These are phyloP conservation scores for Aspergillus mulundensis DNA, from an alignment of 495 filamentous ascomycete genomes.

Conservation along the genomic window DNA sequence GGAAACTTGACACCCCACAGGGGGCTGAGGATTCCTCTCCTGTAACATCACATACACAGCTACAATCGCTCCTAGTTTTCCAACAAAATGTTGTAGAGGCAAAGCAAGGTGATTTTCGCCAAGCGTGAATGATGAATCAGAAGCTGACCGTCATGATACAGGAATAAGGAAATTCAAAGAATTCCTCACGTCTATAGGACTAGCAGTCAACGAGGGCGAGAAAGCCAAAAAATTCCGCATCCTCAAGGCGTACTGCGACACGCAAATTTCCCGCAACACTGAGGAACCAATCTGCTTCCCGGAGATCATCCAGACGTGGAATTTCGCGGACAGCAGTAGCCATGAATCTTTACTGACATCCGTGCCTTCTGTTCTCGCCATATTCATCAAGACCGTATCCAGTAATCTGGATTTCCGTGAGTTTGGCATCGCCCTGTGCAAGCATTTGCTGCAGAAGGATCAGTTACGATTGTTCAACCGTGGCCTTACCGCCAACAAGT, in stretches of 20 bases:
- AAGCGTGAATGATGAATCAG: background rate
- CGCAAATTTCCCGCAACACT: conserved; percentile 56
- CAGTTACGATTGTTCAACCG: conserved; percentile 69
- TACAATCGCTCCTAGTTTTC: conserved; percentile 62
- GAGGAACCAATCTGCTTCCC: conserved; percentile 58
- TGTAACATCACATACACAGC: conserved; percentile 55
- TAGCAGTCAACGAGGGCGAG: conserved; percentile 43
- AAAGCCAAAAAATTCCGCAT: conserved; percentile 53
- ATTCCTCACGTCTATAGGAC: conserved; percentile 63
- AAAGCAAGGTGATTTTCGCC: conserved; percentile 56
- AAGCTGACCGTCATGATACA: conserved; percentile 23
- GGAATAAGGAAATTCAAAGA: conserved; percentile 72
- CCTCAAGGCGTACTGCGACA: conserved; percentile 69
- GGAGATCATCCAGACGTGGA: conserved; percentile 77
- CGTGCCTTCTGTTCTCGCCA: conserved; percentile 68
- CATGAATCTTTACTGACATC: conserved; percentile 71
- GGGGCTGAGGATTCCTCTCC: conserved; percentile 31
- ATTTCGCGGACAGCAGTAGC: conserved; percentile 64
- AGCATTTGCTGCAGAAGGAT: conserved; percentile 65
- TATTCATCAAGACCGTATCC: conserved; percentile 71
- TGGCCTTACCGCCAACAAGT: conserved; percentile 65
- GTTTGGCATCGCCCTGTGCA: conserved; percentile 67
- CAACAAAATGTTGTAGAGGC: conserved; percentile 56
- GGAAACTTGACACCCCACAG: conserved; percentile 33
- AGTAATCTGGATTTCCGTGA: conserved; percentile 64